Conservation (phyloP, 176 grass and related monocot genomes). For the Juncus inflexus region DNA sequence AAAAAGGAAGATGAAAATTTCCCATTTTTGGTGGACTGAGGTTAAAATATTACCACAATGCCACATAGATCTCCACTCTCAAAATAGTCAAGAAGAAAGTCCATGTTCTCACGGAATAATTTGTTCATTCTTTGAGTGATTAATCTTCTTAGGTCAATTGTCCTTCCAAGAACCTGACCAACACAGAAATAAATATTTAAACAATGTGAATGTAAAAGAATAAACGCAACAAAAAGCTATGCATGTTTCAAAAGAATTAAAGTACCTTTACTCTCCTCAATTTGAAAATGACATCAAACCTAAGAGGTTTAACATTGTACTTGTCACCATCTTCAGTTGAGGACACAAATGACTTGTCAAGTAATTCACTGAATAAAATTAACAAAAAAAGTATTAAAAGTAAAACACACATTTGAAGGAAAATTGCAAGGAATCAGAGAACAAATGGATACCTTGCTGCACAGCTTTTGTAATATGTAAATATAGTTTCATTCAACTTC, state of each 20-base stretch:
- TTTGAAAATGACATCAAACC: conserved; percentile 90
- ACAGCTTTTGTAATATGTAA: conserved; percentile 95
- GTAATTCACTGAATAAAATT: conserved; percentile 60
- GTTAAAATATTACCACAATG: conserved; percentile 60
- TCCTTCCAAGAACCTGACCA: conserved; percentile 81
- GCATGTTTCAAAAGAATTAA: conserved; percentile 7
- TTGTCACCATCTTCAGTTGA: conserved; percentile 84
- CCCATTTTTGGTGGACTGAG: no score
- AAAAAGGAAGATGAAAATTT: no score
- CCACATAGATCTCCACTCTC: conserved; percentile 84
- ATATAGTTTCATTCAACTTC: conserved; percentile 94
- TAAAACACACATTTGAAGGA: background rate
- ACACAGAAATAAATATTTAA: conserved; percentile 7
- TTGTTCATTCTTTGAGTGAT: conserved; percentile 96
- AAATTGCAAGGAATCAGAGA: background rate
- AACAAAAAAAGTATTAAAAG: conserved; percentile 2
- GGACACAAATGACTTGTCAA: conserved; percentile 87
- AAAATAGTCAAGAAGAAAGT: conserved; percentile 81
- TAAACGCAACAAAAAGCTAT: background rate
- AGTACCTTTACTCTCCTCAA: conserved; percentile 96
- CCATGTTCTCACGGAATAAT: conserved; percentile 93
- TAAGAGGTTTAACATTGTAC: conserved; percentile 75
- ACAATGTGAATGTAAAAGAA: background rate
- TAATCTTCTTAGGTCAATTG: conserved; percentile 90
- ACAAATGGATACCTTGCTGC: conserved; percentile 68